These are phyloP conservation scores for Xylaria sp. DNA, from an alignment of 2,329 filamentous ascomycete species.

Conservation along the genomic window DNA sequence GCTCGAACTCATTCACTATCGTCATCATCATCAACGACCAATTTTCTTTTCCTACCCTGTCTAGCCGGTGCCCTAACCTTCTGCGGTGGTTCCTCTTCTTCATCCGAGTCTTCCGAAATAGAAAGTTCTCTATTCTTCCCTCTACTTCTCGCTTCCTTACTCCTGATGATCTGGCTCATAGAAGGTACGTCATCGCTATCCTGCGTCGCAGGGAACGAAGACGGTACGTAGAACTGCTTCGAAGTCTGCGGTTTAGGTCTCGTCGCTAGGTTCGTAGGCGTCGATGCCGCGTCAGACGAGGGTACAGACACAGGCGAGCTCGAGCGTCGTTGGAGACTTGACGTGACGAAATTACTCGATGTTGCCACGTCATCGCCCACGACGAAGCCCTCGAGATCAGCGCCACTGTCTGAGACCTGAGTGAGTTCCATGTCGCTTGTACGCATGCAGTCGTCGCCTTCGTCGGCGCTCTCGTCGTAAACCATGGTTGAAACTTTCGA, in stretches of 20 bases:
- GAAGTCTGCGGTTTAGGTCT: slow-evolving; percentile 1
- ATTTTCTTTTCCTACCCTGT: slow-evolving; percentile 1
- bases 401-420: slow-evolving; percentile 33
- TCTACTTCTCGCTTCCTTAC: slow-evolving; percentile 8
- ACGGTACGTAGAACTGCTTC: slow-evolving; percentile 23
- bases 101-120: neutral
- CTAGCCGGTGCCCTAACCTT: neutral
- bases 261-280: slow-evolving; percentile 10
- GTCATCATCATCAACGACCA: slow-evolving; percentile 16
- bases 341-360: slow-evolving; percentile 27
- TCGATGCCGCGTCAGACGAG: slow-evolving; percentile 11
- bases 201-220: slow-evolving; percentile 21
- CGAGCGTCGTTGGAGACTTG: slow-evolving; percentile 23
- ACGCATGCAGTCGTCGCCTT: slow-evolving; percentile 33
- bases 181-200: slow-evolving; percentile 28
- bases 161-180: slow-evolving; percentile 28
- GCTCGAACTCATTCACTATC: slow-evolving; percentile 13
- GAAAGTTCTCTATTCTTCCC: slow-evolving; percentile 4
- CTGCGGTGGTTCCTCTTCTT: slow-evolving; percentile 5
- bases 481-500: slow-evolving; percentile 17
- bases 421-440: slow-evolving; percentile 35
- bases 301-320: slow-evolving; percentile 23
- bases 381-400: slow-evolving; percentile 31
- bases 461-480: slow-evolving; percentile 34
- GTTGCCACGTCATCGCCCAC: slow-evolving; percentile 31